A percentile compares a stretch with the other conserved stretches of the same genome.
These are phyloP conservation scores for Colletotrichum lupini DNA, from an alignment of 2,329 filamentous ascomycete genomes.

Conservation along the genomic window DNA sequence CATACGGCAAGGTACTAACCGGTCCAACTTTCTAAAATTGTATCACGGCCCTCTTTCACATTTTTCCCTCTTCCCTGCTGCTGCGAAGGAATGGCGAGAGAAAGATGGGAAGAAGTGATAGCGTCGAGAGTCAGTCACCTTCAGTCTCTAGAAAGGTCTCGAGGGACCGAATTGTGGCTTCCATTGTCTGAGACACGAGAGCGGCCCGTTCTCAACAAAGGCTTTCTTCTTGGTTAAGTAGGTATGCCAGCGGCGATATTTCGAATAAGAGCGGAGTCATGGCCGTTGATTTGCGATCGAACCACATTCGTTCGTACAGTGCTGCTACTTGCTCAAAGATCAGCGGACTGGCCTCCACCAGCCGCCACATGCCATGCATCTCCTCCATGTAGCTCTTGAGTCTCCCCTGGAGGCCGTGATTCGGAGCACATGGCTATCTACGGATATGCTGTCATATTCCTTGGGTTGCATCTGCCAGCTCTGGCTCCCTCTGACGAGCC, in stretches of 20 bases:
- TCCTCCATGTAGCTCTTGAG: neutral
- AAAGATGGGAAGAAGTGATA: conserved; percentile 1
- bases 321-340: conserved; percentile 5
- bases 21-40: conserved; percentile 20
- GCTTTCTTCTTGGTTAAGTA: conserved; percentile 14
- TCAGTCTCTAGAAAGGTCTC: neutral
- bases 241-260: conserved; percentile 11
- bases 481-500: neutral
- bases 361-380: neutral
- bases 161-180: neutral
- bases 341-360: neutral
- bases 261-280: neutral
- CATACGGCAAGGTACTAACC: conserved; percentile 18
- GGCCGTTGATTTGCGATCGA: neutral
- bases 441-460: neutral
- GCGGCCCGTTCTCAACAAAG: conserved; percentile 14
- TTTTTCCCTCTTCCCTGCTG: conserved; percentile 2
- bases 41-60: conserved; percentile 15
- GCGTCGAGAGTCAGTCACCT: neutral
- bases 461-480: conserved; percentile 11
- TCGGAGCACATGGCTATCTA: conserved; percentile 1
- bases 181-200: conserved; percentile 12
- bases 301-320: neutral
- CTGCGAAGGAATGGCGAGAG: conserved; percentile 16
- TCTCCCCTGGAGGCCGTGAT: neutral